Base-by-base conservation (phyloP, 176 grass and related monocot species). In the Hsuehochloa calcarea region DNA sequence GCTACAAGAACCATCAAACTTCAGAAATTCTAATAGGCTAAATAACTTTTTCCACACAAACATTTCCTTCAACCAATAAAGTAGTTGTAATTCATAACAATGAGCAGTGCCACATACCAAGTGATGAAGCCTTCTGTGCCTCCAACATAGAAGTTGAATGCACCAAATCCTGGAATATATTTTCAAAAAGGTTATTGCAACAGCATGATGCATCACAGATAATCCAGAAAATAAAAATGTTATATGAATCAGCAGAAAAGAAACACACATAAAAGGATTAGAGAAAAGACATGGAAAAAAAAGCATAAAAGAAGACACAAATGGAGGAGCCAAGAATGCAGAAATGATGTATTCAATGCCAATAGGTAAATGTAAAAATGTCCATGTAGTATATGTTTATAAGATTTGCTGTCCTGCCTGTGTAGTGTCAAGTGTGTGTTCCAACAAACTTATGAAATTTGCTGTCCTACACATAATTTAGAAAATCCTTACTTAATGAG, bases 31-130 rank as follows among this genome's bases (percentile, higher is more conserved):
- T 31, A 60, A 59, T 50, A 87, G 50, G 51, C 17, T 61, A n/a
- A 68, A 60, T n/a, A 62, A 6, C 10, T 43, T 1, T 68, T 66
- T 49, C 14, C 14, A 60, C 40, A 49, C 23, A 75, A 56, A 58
- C 5, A 58, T 68, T 46, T 40, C 29, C 29, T 65, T 22, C n/a
- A 52, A 38, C 47, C n/a, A 41, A 29, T 75, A 54, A 71, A 81
- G 34, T 29, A 56, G 25, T 29, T 16, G 5, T 56, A 10, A 27
- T 55, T 76, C 23, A 61, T 64, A 52, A 62, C 68, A 77, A 40
- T 43, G 12, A 77, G 9, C 22, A 79, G 19, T 52, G 44, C 52
- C 61, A 84, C 76, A 75, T 95, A 95, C 93, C 93, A 90, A 65
- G 65, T 85, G 83, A 58, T 65, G 79, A 74, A 47, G 35, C n/a